Conservation (phyloP, 352 stramenopile genomes). For the Phytophthora megakarya region DNA sequence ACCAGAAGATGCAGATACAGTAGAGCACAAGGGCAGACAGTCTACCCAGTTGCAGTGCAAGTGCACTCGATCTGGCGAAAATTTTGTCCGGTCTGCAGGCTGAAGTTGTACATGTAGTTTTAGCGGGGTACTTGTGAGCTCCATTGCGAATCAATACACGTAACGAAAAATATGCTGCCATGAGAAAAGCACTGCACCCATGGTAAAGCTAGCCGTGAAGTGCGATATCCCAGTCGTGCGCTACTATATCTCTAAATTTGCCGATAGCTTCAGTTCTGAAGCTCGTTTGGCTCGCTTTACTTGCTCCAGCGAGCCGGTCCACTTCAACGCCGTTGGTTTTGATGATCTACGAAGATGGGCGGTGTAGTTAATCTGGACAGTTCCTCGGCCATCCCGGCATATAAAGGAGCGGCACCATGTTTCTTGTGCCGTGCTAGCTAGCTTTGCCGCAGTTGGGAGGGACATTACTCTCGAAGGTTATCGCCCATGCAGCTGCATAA, state of each 20-base stretch:
- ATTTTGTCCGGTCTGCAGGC: neutral
- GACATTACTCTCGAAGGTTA: neutral
- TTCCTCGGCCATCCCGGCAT: neutral
- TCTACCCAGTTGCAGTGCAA: conserved; percentile 8
- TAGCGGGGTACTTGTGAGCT: neutral
- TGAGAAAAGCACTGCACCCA: neutral
- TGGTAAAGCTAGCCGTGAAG: neutral
- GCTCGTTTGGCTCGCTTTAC: no score
- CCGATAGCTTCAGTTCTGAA: neutral
- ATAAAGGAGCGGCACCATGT: neutral
- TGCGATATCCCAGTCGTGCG: neutral
- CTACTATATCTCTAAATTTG: neutral
- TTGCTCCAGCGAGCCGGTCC: neutral
- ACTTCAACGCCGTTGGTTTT: neutral
- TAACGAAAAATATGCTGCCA: no score
- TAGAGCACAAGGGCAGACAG: conserved; percentile 14
- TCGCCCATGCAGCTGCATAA: conserved; percentile 20
- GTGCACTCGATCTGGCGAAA: neutral
- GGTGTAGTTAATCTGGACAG: neutral
- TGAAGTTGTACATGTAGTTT: neutral
- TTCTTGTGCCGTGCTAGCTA: conserved; percentile 8
- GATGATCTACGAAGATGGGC: neutral
- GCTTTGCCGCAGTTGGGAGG: conserved; percentile 8
- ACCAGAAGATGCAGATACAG: conserved; percentile 10
- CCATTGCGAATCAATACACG: neutral